Evolutionary conservation across 257 asterid species (phyloP), one percentile per base, ranked within the genome.

Genomic region (Plantago ovata): DNA sequence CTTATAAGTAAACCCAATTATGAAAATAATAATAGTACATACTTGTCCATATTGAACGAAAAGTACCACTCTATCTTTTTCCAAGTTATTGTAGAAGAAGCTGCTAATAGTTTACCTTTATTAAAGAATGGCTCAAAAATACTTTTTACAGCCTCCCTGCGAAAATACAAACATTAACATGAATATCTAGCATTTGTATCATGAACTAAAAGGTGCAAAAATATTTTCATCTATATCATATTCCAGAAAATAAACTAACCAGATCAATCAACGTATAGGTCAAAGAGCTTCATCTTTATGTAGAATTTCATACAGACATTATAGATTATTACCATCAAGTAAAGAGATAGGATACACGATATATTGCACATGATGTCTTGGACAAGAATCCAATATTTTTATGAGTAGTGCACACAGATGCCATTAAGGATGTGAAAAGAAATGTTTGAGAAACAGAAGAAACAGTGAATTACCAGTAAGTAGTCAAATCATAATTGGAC

Each of bases 131-230:
- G 97, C 48, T 38, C 47, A 24, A 93, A 76, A 40, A 73, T 60
- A 58, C 53, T 59, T 77, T 74, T 85, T 65, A 84, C 99, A 55
- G 84, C 80, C 59, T 81, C 84, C 83, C 99, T 93, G 76, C 67
- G 72, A 62, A 33, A 69, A 73, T 38, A 70, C 43, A 75, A 72
- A 59, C 42, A 51, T 51, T 68, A 28, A 21, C 24, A 53, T 60
- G 62, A 64, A 52, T n/a, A 56, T 66, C 56, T 50, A 74, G 60
- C 66, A 72, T 22, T 58, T 57, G 44, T 24, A 51, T 51, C 22
- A 58, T 13, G 50, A 47, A 14, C 9, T 46, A 38, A 28, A 33
- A 54, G 44, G 49, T 32, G 24, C 12, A 18, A 19, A 12, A 49
- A 33, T 28, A 49, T 14, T 2, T 7, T n/a, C 21, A 9, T 2